Conservation (phyloP, 345 rosid genomes). For the Draba incana region DNA sequence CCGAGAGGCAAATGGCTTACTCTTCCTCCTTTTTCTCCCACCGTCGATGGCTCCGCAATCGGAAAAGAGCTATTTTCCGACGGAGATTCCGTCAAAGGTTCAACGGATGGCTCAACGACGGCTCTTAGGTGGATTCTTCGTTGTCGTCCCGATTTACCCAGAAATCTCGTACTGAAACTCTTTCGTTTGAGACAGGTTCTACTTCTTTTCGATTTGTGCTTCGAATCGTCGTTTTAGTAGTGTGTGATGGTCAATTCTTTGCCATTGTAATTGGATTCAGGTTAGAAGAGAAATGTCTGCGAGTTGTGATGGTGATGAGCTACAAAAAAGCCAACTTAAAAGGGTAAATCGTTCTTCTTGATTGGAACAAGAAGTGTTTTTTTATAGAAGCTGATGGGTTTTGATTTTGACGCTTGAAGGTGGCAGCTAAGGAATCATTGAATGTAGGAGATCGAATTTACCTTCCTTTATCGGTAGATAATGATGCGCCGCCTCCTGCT, state of each 20-base stretch:
- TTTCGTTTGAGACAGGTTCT: slow-evolving; percentile 87
- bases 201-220: background rate
- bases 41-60: slow-evolving; percentile 47
- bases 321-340: slow-evolving; percentile 49
- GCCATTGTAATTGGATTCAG: slow-evolving; percentile 44
- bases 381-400: slow-evolving; percentile 30
- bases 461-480: slow-evolving; percentile 64
- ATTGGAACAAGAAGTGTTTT: background rate
- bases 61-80: slow-evolving; percentile 52
- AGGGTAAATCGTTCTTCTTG: slow-evolving; percentile 50
- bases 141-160: slow-evolving; percentile 88
- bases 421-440: slow-evolving; percentile 77
- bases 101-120: slow-evolving; percentile 46
- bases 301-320: slow-evolving; percentile 41
- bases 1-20: slow-evolving; percentile 64
- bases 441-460: slow-evolving; percentile 70
- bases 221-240: background rate
- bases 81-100: slow-evolving; percentile 6
- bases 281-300: slow-evolving; percentile 60
- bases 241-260: background rate
- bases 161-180: slow-evolving; percentile 81
- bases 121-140: slow-evolving; percentile 83
- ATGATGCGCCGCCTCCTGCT: slow-evolving; percentile 39
- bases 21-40: slow-evolving; percentile 63
- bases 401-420: slow-evolving; percentile 52